Evolutionary conservation across 805 yeast genomes (phyloP).

Genomic region (Candida broadrunensis): DNA sequence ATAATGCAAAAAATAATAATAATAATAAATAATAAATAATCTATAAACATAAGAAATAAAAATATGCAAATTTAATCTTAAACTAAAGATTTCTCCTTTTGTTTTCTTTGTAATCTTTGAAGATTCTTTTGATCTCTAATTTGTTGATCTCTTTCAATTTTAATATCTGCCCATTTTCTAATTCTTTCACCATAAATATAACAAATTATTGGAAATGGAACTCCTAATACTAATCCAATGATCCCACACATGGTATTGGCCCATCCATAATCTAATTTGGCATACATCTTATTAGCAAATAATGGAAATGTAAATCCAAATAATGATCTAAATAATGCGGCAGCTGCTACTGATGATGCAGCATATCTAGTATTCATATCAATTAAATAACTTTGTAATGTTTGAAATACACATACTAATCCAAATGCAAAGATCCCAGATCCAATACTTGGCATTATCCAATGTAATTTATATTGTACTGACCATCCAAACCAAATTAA

Average conservation of each 20-base stretch:
- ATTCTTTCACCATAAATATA: conserved; percentile 33
- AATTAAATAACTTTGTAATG: conserved; percentile 35
- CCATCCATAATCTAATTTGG: conserved; percentile 35
- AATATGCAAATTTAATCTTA: neutral
- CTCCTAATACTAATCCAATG: conserved; percentile 29
- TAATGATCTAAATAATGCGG: conserved; percentile 37
- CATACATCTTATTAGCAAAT: conserved; percentile 36
- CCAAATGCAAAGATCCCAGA: conserved; percentile 35
- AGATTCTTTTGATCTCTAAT: conserved; percentile 19
- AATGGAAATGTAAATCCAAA: conserved; percentile 39
- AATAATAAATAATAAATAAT: neutral
- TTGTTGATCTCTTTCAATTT: conserved; percentile 21
- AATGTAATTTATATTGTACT: conserved; percentile 29
- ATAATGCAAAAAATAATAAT: neutral
- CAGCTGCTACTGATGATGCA: conserved; percentile 40
- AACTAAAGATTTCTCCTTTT: neutral
- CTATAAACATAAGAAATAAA: neutral
- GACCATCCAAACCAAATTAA: conserved; percentile 42
- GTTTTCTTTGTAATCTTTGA: conserved; percentile 12
- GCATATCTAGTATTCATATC: conserved; percentile 37
- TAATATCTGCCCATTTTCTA: conserved; percentile 30
- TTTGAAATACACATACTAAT: conserved; percentile 35
- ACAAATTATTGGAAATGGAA: conserved; percentile 38
- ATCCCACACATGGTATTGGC: conserved; percentile 39
- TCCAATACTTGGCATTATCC: conserved; percentile 39